phyloP scores from a whole-genome alignment of 139 green algal genomes.

The Picochlorum sp. region DNA sequence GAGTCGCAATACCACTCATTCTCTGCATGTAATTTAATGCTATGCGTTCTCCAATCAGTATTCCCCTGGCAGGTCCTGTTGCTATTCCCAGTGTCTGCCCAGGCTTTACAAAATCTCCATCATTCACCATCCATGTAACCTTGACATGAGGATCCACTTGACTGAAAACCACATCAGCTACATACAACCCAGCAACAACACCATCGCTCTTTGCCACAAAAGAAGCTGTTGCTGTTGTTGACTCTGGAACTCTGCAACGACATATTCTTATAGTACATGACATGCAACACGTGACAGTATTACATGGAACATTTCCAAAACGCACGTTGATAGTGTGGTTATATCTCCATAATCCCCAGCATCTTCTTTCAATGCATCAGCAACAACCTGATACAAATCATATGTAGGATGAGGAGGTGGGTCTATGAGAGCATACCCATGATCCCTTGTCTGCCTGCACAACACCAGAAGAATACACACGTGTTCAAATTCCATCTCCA shows the following conservation, averaged over 20 bases:
- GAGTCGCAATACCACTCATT: conserved; percentile 85
- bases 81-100: conserved; percentile 59
- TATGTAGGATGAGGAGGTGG: conserved; percentile 76
- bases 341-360: conserved; percentile 78
- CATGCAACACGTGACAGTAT: no score
- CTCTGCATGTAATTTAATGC: conserved; percentile 99
- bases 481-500: no score
- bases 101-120: conserved; percentile 42
- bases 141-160: conserved; percentile 67
- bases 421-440: conserved; percentile 32
- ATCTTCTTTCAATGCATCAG: conserved; percentile 75
- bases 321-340: conserved; percentile 70
- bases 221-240: conserved; percentile 54
- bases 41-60: conserved; percentile 90
- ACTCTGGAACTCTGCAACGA: conserved; percentile 59
- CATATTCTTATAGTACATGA: no score
- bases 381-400: conserved; percentile 51
- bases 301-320: not conserved
- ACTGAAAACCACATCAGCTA: conserved; percentile 74
- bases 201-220: conserved; percentile 91
- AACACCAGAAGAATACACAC: not conserved
- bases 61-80: conserved; percentile 58
- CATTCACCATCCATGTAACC: conserved; percentile 42
- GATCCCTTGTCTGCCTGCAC: not conserved
- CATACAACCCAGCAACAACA: conserved; percentile 74